These are phyloP conservation scores for Raffaelea albimanens DNA, from an alignment of 2,329 filamentous ascomycete species.

Conservation along the genomic window DNA sequence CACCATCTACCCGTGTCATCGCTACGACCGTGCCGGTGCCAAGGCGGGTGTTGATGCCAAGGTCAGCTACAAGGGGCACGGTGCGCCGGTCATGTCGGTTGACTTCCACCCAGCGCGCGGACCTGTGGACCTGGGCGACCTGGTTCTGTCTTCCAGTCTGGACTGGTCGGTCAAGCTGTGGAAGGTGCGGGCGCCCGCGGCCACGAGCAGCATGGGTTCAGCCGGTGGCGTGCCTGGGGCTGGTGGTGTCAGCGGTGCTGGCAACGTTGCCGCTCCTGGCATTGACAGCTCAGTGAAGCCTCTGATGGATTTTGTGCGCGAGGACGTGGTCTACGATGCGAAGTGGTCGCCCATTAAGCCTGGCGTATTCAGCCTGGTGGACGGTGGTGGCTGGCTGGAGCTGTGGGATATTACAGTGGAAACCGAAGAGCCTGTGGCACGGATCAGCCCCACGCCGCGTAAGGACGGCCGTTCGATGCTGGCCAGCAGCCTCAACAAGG, in stretches of 20 bases:
- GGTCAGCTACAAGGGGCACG: constrained; percentile 81
- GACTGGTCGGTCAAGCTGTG: constrained; percentile 98
- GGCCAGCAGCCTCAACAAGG: constrained; percentile 82
- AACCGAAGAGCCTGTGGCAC: constrained; percentile 82
- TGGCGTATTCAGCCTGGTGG: constrained; percentile 88
- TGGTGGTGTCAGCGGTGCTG: constrained; percentile 23
- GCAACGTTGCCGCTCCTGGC: neutral
- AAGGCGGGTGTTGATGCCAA: constrained; percentile 91
- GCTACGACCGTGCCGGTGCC: constrained; percentile 93
- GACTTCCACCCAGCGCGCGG: constrained; percentile 91
- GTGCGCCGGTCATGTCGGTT: constrained; percentile 89
- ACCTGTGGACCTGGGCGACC: constrained; percentile 85
- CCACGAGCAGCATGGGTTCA: constrained; percentile 47
- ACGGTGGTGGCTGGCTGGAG: constrained; percentile 85
- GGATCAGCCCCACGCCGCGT: constrained; percentile 61
- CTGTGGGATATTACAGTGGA: constrained; percentile 92
- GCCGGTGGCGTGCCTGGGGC: neutral
- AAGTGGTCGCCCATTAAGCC: constrained; percentile 92
- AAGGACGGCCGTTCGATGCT: constrained; percentile 59
- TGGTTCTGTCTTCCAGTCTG: constrained; percentile 83
- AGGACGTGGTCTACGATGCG: constrained; percentile 95
- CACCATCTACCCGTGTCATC: constrained; percentile 88
- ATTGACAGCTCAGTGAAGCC: constrained; percentile 52
- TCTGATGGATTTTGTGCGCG: constrained; percentile 80
- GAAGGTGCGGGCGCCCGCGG: constrained; percentile 79